A percentile compares a stretch with the other conserved stretches of the same genome.
These are phyloP conservation scores for Hypomyces rosellus DNA, from an alignment of 2,329 filamentous ascomycete species.

Conservation along the genomic window DNA sequence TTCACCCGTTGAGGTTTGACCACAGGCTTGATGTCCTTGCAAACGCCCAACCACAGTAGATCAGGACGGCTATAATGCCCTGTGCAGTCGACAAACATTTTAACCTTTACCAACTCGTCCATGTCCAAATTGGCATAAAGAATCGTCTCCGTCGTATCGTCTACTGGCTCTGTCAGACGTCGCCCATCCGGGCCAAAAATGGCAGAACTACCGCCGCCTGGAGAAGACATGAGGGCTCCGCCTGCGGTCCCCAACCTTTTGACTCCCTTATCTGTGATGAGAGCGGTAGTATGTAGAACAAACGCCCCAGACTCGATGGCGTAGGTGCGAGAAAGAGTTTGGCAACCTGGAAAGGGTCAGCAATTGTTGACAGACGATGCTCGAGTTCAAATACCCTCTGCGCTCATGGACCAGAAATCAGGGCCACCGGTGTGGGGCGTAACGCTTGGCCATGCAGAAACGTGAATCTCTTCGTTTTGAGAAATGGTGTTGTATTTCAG, in stretches of 20 bases:
- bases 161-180: conserved; percentile 33
- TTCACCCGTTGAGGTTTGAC: background rate
- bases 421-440: background rate
- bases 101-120: conserved; percentile 28
- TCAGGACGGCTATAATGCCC: conserved; percentile 29
- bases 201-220: conserved; percentile 36
- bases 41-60: conserved; percentile 29
- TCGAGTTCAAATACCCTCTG: background rate
- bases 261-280: background rate
- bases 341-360: background rate
- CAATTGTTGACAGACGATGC: no score
- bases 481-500: conserved; percentile 15
- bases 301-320: conserved; percentile 7
- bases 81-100: conserved; percentile 30
- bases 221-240: background rate
- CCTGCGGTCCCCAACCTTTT: background rate
- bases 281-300: conserved; percentile 1
- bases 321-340: conserved; percentile 7
- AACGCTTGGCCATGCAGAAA: conserved; percentile 15
- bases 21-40: conserved; percentile 2
- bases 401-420: conserved; percentile 1
- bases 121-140: conserved; percentile 44
- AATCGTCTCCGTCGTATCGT: conserved; percentile 37
- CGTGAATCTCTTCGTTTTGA: conserved; percentile 17
- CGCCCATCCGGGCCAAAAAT: conserved; percentile 48